phyloP scores from a whole-genome alignment of 192 early-diverging fungal species.

The Anaeromyces robustus region DNA sequence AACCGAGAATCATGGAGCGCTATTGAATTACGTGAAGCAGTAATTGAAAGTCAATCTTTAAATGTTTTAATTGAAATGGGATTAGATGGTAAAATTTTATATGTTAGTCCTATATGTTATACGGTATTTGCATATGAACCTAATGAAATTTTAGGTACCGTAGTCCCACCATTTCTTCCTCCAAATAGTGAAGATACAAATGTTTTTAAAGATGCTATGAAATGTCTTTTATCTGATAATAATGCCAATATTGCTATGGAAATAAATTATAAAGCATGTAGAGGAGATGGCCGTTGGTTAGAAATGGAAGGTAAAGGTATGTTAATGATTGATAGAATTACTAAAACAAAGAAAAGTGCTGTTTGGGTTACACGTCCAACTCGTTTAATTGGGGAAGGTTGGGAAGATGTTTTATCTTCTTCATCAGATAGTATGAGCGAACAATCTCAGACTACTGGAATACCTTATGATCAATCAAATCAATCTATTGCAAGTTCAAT shows the following conservation, averaged over 20 bases:
- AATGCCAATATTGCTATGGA: conserved; percentile 37
- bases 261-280: conserved; percentile 35
- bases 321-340: conserved; percentile 53
- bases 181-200: conserved; percentile 26
- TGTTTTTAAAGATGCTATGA: conserved; percentile 43
- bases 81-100: conserved; percentile 34
- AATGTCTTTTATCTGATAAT: conserved; percentile 33
- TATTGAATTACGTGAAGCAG: conserved; percentile 37
- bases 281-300: conserved; percentile 31
- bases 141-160: conserved; percentile 20
- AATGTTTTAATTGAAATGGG: conserved; percentile 67
- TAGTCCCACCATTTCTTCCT: conserved; percentile 33
- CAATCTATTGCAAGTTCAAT: not conserved
- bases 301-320: conserved; percentile 78
- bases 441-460: not conserved
- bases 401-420: conserved; percentile 13
- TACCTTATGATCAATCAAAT: not conserved
- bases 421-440: not conserved
- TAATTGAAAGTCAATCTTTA: conserved; percentile 45
- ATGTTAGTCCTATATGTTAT: conserved; percentile 51
- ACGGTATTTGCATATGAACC: conserved; percentile 50
- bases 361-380: conserved; percentile 66
- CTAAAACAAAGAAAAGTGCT: conserved; percentile 42
- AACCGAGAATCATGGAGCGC: conserved; percentile 7
- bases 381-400: conserved; percentile 20